Base-by-base conservation (phyloP, 306 rosid species). In the Oxytropis ochrocephala region DNA sequence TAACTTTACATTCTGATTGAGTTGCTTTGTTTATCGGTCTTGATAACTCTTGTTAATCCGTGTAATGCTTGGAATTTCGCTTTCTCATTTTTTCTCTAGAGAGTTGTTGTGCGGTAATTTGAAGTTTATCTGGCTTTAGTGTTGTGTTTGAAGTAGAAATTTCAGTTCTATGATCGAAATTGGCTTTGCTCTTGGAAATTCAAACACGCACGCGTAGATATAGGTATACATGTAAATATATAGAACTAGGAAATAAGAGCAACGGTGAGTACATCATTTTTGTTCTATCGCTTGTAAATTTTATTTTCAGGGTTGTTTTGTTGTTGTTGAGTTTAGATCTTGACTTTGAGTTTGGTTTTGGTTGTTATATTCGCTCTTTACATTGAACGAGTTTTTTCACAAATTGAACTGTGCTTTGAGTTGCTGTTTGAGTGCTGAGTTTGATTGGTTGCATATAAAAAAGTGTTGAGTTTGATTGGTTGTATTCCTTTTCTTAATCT, bases 281-380 rank as follows among this genome's bases (percentile, higher is more conserved):
- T 27, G 48, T 64, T 18, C 6, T 48, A 12, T 6, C 47, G 53
- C 50, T 67, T 62, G 56, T 42, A 8, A 38, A 29, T 3, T 18
- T 36, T 51, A 36, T 54, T 66, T 78, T 58, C 43, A 33, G 44
- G 59, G 29, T 5, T 53, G 51, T 49, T 64, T 52, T 29, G 54
- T 68, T 17, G 14, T 48, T 8, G 9, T 59, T 73, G 6, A 32
- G 57, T 59, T 79, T 8, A 48, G 80, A 76, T 71, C 46, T 79
- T 53, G 49, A 14, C 75, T 24, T 76, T 17, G 47, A 54, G 29
- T 73, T 70, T 47, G 29, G 2, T 55, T 33, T 66, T 77, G 29
- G 68, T 5, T 70, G 44, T 66, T 50, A 38, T 60, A 27, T 51
- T 61, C 35, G 0, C 54, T 56, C 24, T 62, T 46, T 41, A 6